Base-by-base conservation (phyloP, 2,329 filamentous ascomycete species). In the Xylaria sp. region DNA sequence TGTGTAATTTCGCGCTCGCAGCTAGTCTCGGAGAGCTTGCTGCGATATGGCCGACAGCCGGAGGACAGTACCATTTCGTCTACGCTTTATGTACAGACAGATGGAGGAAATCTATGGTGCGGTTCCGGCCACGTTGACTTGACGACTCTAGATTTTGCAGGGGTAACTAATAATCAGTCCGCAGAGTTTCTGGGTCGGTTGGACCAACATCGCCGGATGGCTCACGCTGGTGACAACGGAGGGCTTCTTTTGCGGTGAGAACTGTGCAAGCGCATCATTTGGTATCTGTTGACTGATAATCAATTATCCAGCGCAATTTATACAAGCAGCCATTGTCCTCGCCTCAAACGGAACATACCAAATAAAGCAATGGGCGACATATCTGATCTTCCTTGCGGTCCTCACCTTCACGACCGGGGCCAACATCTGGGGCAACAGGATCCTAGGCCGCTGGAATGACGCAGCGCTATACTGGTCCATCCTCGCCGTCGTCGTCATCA, bases 191-290 rank as follows among this genome's bases (percentile, higher is more conserved):
- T 80, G 78, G 62, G 80, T 82, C 10, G 82, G 82, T 0, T 84
- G 82, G 83, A 81, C 80, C 13, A 84, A 81, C 37, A 84, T 84
- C n/a, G 78, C 78, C 7, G 83, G 83, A 1, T 85, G 83, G 83
- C 75, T 85, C 0, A 82, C 80, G 2, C 75, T 84, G 0, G 80
- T 84, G 15, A 84, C 82, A 0, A 81, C 81, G 0, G 80, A 83
- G 64, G 81, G 78, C 0, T 84, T 82, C 72, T 84, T 84, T 66
- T 81, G 76, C 41, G 81, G 82, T 82, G 70, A 48, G 74, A 1
- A 1, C 13, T 23, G 13, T 15, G 10, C 7, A 8, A 9, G 5
- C 5, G 8, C 9, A 23, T n/a, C 7, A 9, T 61, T 9, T 18
- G 4, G 2, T 32, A 28, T 15, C 44, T 48, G 28, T 51, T 51